These are phyloP conservation scores for Calonectria pauciramosa DNA, from an alignment of 2,329 filamentous ascomycete genomes.

Conservation along the genomic window DNA sequence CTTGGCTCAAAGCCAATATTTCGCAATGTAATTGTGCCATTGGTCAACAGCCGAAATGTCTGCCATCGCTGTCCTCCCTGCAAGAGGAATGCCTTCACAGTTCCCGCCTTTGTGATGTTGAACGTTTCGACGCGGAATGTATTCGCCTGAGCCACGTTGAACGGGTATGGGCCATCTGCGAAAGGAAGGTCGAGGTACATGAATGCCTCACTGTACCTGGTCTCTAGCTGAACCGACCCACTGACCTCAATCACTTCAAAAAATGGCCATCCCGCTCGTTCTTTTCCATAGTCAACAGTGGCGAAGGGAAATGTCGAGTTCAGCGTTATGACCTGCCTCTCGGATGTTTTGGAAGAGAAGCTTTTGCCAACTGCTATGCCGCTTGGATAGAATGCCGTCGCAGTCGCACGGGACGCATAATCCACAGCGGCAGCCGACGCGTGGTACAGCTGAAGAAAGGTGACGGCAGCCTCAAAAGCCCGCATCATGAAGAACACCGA, in stretches of 20 bases:
- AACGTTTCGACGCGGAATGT: constrained; percentile 13
- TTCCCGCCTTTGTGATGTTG: constrained; percentile 9
- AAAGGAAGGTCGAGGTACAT: neutral
- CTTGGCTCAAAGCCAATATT: constrained; percentile 12
- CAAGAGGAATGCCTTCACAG: neutral
- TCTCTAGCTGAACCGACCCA: constrained; percentile 2
- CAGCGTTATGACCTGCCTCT: neutral
- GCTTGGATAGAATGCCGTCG: neutral
- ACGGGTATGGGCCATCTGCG: constrained; percentile 5
- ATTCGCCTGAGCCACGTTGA: constrained; percentile 14
- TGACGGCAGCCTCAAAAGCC: neutral
- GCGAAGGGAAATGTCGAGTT: neutral
- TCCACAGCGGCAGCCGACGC: neutral
- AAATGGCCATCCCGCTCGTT: constrained; percentile 9
- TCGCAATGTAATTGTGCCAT: neutral
- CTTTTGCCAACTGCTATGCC: neutral
- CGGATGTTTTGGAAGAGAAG: neutral
- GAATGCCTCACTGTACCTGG: constrained; percentile 16
- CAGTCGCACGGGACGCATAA: neutral
- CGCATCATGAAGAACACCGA: neutral
- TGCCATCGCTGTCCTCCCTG: constrained; percentile 20
- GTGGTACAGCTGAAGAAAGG: neutral
- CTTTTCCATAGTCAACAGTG: constrained; percentile 8
- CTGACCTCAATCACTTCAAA: neutral
- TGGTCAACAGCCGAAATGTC: neutral